These are phyloP conservation scores for Halophytophthora polymorphica DNA, from an alignment of 352 stramenopile genomes.

Conservation along the genomic window DNA sequence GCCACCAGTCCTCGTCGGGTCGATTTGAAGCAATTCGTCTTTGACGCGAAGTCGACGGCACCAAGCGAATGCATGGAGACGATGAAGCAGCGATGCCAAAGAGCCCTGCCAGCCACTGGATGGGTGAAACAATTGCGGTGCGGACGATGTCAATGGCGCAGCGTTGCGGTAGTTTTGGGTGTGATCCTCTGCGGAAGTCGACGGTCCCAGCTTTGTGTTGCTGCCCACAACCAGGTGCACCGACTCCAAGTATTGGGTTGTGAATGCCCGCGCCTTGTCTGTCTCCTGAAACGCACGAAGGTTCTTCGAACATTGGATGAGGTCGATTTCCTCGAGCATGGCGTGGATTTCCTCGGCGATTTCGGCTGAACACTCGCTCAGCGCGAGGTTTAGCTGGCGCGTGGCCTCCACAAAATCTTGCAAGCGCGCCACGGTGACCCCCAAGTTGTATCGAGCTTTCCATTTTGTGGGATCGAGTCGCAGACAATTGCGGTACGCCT, in stretches of 20 bases:
- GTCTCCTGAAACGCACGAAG: slow-evolving; percentile 28
- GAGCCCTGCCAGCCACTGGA: slow-evolving; percentile 36
- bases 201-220: not conserved
- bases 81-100: slow-evolving; percentile 42
- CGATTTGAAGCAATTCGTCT: slow-evolving; percentile 18
- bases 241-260: slow-evolving; percentile 40
- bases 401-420: slow-evolving; percentile 47
- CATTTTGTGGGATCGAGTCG: slow-evolving; percentile 30
- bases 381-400: slow-evolving; percentile 34
- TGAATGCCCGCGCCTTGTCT: slow-evolving; percentile 40
- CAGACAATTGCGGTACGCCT: slow-evolving; percentile 47
- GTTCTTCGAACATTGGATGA: slow-evolving; percentile 32
- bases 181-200: slow-evolving; percentile 17
- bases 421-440: slow-evolving; percentile 37
- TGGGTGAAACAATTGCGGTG: slow-evolving; percentile 26
- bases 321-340: slow-evolving; percentile 50
- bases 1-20: slow-evolving; percentile 10
- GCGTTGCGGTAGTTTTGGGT: slow-evolving; percentile 22
- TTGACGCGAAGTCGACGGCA: slow-evolving; percentile 19
- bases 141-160: slow-evolving; percentile 7
- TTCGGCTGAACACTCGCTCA: slow-evolving; percentile 15
- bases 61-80: slow-evolving; percentile 23
- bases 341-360: slow-evolving; percentile 16
- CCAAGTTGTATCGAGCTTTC: slow-evolving; percentile 53
- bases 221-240: slow-evolving; percentile 19